A percentile compares a stretch with the other conserved stretches of the same genome.
phyloP scores from a whole-genome alignment of 2,329 filamentous ascomycete species.

The Curvularia verruculosa region DNA sequence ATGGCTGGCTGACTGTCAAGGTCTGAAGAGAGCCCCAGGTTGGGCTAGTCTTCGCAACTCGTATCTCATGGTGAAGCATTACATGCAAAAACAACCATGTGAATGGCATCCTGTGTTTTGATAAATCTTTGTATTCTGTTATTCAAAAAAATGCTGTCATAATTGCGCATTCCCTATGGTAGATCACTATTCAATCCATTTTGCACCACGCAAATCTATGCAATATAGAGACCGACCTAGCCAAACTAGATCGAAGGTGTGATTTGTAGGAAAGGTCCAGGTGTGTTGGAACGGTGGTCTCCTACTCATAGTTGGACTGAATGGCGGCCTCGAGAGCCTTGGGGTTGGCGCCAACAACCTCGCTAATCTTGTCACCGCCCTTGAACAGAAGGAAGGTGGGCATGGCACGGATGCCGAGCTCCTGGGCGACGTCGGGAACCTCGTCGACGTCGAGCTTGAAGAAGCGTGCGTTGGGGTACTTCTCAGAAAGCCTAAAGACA shows the following conservation, averaged over 20 bases:
- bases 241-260: constrained; percentile 15
- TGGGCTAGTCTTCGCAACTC: not conserved
- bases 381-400: constrained; percentile 89
- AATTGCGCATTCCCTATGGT: constrained; percentile 16
- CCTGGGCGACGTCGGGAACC: constrained; percentile 73
- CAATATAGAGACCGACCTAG: constrained; percentile 18
- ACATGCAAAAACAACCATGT: too few relatives aligned
- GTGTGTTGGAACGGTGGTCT: constrained; percentile 21
- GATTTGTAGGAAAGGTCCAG: constrained; percentile 6
- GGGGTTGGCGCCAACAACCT: constrained; percentile 84
- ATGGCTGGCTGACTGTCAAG: too few relatives aligned
- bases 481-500: constrained; percentile 62
- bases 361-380: constrained; percentile 71
- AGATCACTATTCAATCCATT: constrained; percentile 1
- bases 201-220: constrained; percentile 1
- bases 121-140: constrained; percentile 3
- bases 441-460: constrained; percentile 92
- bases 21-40: too few relatives aligned
- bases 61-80: not conserved
- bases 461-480: constrained; percentile 70
- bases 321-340: constrained; percentile 64
- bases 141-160: constrained; percentile 28
- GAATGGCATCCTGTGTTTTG: not conserved
- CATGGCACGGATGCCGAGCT: constrained; percentile 87
- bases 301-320: constrained; percentile 41